Evolutionary conservation across 129 eudicot genomes (phyloP), one percentile per base, ranked within the genome.

Genomic region (Mikania micrantha): DNA sequence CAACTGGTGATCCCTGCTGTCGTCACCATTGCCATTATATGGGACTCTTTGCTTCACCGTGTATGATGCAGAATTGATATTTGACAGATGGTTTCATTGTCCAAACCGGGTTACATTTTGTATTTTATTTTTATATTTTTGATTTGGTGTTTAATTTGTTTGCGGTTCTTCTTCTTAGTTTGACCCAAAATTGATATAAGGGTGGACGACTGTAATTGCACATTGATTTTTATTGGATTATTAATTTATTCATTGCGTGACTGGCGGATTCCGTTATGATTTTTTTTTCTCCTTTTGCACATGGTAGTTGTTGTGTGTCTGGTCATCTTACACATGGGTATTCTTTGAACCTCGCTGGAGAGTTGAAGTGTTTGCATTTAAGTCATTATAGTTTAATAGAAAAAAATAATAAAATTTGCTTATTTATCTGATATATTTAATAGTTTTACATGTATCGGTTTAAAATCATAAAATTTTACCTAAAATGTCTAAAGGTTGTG

Each of bases 1-100:
- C 95, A 77, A 44, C 27, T 85, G 0, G 59, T 91, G 29, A 50
- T 91, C 62, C 94, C 97, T 2, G 75, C 90, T 45, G 82, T 81
- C 35, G 57, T 91, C n/a, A 67, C 93, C 48, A 60, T 85, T 24
- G 95, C 76, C 22, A 87, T 95, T 5, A 68, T 79, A 2, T 91
- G 97, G 96, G 96, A 88, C 67, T 78, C 88, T 0, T 65, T 91
- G 7, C 17, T 76, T 29, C 74, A 85, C 22, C 76, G 71, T 5
- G 35, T 80, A 36, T 78, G 67, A 79, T 82, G 77, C 65, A 20
- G 22, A 38, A 3, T 28, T 50, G 40, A 63, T 10, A 29, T 4
- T 3, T 17, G 28, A 38, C 50, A 38, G 72, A 31, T 38, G 68
- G 73, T 28, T 22, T 38, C 40, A 47, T 78, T 58, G 50, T 72